These are phyloP conservation scores for Emydomyces testavorans DNA, from an alignment of 2,329 filamentous ascomycete genomes.

Conservation along the genomic window DNA sequence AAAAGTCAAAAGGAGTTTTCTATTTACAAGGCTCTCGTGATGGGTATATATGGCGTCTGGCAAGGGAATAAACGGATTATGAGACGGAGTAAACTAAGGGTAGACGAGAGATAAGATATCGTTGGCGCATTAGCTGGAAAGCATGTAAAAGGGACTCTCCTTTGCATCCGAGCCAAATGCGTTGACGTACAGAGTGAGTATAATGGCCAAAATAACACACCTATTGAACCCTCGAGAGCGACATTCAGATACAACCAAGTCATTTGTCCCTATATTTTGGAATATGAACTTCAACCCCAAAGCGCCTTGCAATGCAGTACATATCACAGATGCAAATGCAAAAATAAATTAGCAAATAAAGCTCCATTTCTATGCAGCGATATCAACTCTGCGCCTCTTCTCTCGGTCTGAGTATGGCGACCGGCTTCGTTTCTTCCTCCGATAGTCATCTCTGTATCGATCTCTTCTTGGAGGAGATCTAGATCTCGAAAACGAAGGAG, in stretches of 20 bases:
- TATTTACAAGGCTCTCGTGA: background rate
- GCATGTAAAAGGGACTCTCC: no score
- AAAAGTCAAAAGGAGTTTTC: no score
- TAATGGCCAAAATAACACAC: no score
- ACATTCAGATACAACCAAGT: background rate
- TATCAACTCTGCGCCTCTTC: slow-evolving; percentile 31
- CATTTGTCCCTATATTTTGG: background rate
- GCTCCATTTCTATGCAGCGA: slow-evolving; percentile 4
- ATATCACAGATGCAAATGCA: background rate
- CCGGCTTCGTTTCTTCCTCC: slow-evolving; percentile 32
- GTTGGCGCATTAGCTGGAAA: no score
- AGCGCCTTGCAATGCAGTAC: slow-evolving; percentile 10
- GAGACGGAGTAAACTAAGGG: background rate
- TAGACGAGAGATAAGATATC: no score
- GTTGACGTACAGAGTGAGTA: no score
- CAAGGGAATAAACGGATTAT: background rate
- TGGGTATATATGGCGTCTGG: background rate
- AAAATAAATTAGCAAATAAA: background rate
- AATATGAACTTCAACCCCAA: background rate
- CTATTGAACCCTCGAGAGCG: no score
- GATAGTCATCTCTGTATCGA: slow-evolving; percentile 37
- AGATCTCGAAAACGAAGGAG: slow-evolving; percentile 29
- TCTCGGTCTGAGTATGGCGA: slow-evolving; percentile 35
- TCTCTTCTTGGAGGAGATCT: slow-evolving; percentile 16
- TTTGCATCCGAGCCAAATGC: no score